These are phyloP conservation scores for Didymella lethalis DNA, from an alignment of 2,329 filamentous ascomycete species.

Conservation along the genomic window DNA sequence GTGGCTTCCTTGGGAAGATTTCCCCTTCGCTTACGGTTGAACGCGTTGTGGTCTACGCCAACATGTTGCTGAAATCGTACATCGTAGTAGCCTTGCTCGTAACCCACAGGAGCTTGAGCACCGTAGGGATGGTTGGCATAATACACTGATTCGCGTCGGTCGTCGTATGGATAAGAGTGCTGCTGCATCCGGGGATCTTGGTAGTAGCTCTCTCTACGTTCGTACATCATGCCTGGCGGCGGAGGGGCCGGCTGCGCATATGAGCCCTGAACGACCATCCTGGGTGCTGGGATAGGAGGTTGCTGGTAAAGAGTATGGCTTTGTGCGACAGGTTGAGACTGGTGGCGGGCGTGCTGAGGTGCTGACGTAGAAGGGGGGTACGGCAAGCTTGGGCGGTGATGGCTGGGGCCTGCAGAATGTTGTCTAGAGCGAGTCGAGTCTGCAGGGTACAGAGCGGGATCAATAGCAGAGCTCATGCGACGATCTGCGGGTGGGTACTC, in stretches of 20 bases:
- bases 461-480: conserved; percentile 33
- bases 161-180: conserved; percentile 32
- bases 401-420: conserved; percentile 22
- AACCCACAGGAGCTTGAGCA: conserved; percentile 23
- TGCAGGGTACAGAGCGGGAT: conserved; percentile 30
- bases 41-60: conserved; percentile 39
- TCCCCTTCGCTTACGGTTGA: conserved; percentile 69
- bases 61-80: conserved; percentile 44
- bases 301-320: conserved; percentile 18
- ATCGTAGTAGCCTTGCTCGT: conserved; percentile 34
- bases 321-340: conserved; percentile 36
- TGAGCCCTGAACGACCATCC: conserved; percentile 14
- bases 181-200: conserved; percentile 32
- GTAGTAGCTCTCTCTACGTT: conserved; percentile 38
- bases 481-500: conserved; percentile 31
- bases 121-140: conserved; percentile 27
- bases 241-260: conserved; percentile 27
- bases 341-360: conserved; percentile 36
- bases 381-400: conserved; percentile 43
- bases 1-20: conserved; percentile 93
- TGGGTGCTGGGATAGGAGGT: conserved; percentile 20
- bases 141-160: conserved; percentile 32
- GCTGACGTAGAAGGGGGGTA: conserved; percentile 31
- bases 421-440: conserved; percentile 15
- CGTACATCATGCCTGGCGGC: conserved; percentile 24